Base-by-base conservation (phyloP, 495 filamentous ascomycete species). In the Xylaria longipes region DNA sequence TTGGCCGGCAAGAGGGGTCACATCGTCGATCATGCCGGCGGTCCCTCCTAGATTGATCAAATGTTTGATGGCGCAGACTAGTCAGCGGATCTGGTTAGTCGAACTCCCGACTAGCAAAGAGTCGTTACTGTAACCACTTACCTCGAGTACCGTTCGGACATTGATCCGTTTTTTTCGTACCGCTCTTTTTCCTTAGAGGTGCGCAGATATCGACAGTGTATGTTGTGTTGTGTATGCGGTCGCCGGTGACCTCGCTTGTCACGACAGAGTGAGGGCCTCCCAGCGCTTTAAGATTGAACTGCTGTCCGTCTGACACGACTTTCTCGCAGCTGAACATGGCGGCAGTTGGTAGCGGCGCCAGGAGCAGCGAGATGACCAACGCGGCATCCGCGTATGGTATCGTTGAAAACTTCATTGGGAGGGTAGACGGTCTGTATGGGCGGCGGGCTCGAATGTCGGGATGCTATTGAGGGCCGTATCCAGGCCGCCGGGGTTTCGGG, bases 121-220 rank as follows among this genome's bases (percentile, higher is more conserved):
- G 29, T 6, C 0, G 25, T 14, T 29, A 27, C n/a, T 69, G 66
- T 39, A 62, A 33, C 9, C 14, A 62, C 86, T 78, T 77, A 91
- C 89, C 82, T 86, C 89, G 81, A 71, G 92, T 82, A 71, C 90
- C 87, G 73, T 82, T 76, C n/a, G 87, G 81, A 80, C 94, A 90
- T 78, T 89, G 75, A 48, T 92, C 81, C 56, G 83, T 79, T 50
- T 84, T 82, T 0, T 73, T 66, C 0, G 80, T 78, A 6, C 83
- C 84, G 50, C 85, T 85, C 41, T 83, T 85, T 65, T 86, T 83
- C 69, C 84, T 83, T 54, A 99, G 81, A 22, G 86, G 83, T 45
- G 82, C 81, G 80, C 96, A 99, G 61, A 97, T 86, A 74, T 98
- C 93, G 45, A 99, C 79, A n/a, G 92, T 93, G 82, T 95, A 97